These are phyloP conservation scores for Aspergillus unguis DNA, from an alignment of 2,329 filamentous ascomycete species.

Conservation along the genomic window DNA sequence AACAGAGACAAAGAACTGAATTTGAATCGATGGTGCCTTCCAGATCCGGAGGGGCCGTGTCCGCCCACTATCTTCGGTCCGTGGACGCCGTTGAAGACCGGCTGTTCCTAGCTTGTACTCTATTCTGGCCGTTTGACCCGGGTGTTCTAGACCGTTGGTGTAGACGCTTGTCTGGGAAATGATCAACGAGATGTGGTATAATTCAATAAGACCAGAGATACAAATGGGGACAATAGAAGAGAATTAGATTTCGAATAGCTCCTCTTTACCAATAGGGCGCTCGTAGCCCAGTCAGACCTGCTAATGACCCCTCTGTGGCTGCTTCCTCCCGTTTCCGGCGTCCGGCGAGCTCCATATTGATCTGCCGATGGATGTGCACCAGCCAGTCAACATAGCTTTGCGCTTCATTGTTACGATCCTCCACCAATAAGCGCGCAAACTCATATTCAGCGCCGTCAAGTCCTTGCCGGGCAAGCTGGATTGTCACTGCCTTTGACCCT, in stretches of 20 bases:
- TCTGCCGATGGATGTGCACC: constrained; percentile 87
- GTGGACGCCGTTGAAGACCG: constrained; percentile 2
- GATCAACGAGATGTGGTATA: constrained; percentile 5
- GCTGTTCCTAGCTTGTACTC: constrained; percentile 5
- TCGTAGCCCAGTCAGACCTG: constrained; percentile 45
- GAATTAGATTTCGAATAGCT: constrained; percentile 10
- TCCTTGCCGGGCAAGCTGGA: constrained; percentile 88
- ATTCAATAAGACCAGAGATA: constrained; percentile 11
- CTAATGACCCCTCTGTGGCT: constrained; percentile 41
- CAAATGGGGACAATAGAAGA: constrained; percentile 8
- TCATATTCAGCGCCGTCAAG: constrained; percentile 95
- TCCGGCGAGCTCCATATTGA: constrained; percentile 73
- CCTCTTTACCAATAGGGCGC: constrained; percentile 43
- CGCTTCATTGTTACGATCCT: constrained; percentile 96
- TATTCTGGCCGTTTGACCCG: not conserved
- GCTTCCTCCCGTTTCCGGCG: constrained; percentile 49
- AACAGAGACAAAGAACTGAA: not conserved
- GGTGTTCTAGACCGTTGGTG: constrained; percentile 1
- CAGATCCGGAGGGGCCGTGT: not conserved
- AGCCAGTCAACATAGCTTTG: constrained; percentile 99
- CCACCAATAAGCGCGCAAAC: constrained; percentile 84
- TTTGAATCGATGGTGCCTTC: not conserved
- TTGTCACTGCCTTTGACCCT: constrained; percentile 80
- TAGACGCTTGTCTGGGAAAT: constrained; percentile 5
- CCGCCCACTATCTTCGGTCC: not conserved